Conservation (phyloP, 169 alveolate genomes). For the Toxoplasma gondii region DNA sequence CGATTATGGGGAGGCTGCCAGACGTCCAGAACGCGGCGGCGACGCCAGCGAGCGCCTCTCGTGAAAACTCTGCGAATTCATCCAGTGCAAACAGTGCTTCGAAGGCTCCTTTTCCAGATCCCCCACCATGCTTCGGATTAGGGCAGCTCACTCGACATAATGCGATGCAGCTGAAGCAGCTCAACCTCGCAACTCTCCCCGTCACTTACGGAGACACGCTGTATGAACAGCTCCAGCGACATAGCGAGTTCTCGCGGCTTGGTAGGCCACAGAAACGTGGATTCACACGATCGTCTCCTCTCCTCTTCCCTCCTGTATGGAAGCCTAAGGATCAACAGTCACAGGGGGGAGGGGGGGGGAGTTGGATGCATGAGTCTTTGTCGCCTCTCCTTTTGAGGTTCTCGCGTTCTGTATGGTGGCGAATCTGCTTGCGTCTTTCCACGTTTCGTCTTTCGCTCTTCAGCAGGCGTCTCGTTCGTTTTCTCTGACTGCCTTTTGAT, state of each 20-base stretch:
- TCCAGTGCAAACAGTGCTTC: background rate
- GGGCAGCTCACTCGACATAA: conserved; percentile 63
- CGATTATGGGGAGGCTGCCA: background rate
- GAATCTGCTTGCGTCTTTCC: no score
- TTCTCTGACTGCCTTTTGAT: no score
- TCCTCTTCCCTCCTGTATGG: background rate
- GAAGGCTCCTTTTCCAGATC: background rate
- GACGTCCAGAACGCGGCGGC: background rate
- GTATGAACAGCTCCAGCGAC: conserved; percentile 16
- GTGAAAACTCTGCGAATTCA: background rate
- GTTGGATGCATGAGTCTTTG: no score
- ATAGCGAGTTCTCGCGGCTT: conserved; percentile 48
- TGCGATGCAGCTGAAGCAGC: conserved; percentile 3
- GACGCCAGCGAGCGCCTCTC: background rate
- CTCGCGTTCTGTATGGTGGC: no score
- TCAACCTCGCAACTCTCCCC: conserved; percentile 48
- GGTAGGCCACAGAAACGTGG: background rate
- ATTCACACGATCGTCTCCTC: background rate
- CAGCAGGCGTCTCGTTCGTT: no score
- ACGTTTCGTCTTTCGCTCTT: no score
- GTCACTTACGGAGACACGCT: conserved; percentile 26
- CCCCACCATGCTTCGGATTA: conserved; percentile 47
- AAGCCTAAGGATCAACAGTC: no score
- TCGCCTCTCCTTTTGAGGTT: no score
- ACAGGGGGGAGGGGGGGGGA: no score